These are phyloP conservation scores for Allium cepa DNA, from an alignment of 106 monocot genomes.

Conservation along the genomic window DNA sequence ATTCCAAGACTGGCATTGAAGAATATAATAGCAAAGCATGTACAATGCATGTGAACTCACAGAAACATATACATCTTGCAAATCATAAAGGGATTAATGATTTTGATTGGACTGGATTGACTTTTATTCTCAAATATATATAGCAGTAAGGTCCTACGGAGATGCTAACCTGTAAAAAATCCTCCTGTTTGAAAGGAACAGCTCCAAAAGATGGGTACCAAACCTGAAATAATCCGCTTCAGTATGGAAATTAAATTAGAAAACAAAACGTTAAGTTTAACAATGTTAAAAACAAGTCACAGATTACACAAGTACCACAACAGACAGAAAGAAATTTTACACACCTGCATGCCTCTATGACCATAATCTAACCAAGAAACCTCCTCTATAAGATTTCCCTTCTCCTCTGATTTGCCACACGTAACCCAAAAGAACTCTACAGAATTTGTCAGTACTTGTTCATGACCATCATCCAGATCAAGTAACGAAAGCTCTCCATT, in stretches of 20 bases:
- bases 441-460: constrained; percentile 74
- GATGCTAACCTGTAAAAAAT: constrained; percentile 78
- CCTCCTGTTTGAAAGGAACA: constrained; percentile 93
- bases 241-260: constrained; percentile 20
- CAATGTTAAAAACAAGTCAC: neutral
- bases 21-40: too few species aligned
- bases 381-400: constrained; percentile 87
- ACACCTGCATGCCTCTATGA: constrained; percentile 89
- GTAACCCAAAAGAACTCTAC: constrained; percentile 97
- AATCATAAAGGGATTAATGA: too few species aligned
- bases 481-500: constrained; percentile 97
- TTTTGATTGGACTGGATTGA: too few species aligned
- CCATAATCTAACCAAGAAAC: constrained; percentile 99
- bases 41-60: too few species aligned
- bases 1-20: too few species aligned
- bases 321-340: constrained; percentile 10
- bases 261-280: neutral
- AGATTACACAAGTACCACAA: constrained; percentile 4
- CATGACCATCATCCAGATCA: constrained; percentile 98
- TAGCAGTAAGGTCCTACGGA: neutral
- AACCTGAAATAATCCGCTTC: constrained; percentile 66
- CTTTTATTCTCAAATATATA: too few species aligned
- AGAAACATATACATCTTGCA: too few species aligned
- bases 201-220: constrained; percentile 92
- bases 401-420: constrained; percentile 84